Conservation (phyloP, 1,284 basidiomycete genomes). For the Dichomitus squalens region DNA sequence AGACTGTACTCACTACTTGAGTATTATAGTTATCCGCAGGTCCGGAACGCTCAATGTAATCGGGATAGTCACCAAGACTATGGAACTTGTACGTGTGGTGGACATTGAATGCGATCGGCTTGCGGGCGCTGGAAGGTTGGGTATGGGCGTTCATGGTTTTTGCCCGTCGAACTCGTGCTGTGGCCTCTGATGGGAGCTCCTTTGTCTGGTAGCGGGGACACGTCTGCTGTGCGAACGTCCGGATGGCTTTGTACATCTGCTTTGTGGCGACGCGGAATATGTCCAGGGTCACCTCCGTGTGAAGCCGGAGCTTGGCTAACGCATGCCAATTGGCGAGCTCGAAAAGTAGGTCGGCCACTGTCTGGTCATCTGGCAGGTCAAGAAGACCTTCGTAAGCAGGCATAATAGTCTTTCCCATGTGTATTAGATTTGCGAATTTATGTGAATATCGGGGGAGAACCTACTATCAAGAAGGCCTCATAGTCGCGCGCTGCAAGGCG, state of each 20-base stretch:
- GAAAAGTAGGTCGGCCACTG: conserved; percentile 17
- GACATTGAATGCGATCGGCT: conserved; percentile 17
- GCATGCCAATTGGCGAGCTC: conserved; percentile 7
- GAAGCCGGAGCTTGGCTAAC: no score
- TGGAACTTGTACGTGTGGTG: conserved; percentile 38
- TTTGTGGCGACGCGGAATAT: no score
- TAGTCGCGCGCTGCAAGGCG: conserved; percentile 38
- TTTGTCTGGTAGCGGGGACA: no score
- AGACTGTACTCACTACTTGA: conserved; percentile 47
- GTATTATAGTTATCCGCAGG: conserved; percentile 36
- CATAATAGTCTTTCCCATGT: neutral
- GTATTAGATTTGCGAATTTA: neutral
- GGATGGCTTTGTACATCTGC: no score
- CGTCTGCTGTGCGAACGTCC: no score
- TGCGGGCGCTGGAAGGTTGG: neutral
- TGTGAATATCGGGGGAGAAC: neutral
- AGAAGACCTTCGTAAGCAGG: neutral
- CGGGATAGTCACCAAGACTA: conserved; percentile 30
- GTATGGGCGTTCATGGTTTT: neutral
- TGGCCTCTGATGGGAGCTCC: conserved; percentile 29
- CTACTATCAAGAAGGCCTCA: conserved; percentile 27
- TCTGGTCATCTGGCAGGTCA: neutral
- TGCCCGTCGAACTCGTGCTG: conserved; percentile 4
- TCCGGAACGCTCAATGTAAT: conserved; percentile 31
- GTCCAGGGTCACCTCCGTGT: no score